phyloP scores from a whole-genome alignment of 495 filamentous ascomycete species.

The Durotheca rogersii region DNA sequence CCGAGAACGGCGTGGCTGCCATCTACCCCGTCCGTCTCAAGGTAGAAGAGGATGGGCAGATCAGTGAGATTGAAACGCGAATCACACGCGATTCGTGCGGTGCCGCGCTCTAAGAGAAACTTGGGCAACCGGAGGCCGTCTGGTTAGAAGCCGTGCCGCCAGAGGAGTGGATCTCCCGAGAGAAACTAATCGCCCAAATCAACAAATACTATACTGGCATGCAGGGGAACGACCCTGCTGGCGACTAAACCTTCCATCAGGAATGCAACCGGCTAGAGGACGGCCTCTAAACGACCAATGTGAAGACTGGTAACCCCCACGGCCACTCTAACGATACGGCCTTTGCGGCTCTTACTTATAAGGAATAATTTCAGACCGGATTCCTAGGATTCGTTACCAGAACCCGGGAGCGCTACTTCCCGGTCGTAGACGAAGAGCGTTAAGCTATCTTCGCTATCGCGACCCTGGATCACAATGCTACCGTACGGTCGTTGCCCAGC shows the following conservation, averaged over 20 bases:
- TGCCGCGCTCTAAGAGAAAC: conserved; percentile 19
- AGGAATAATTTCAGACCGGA: conserved; percentile 33
- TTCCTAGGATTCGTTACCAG: conserved; percentile 32
- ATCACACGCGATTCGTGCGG: conserved; percentile 27
- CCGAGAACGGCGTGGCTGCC: conserved; percentile 25
- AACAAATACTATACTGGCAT: conserved; percentile 33
- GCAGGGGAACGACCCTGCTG: conserved; percentile 29
- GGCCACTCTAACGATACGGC: conserved; percentile 32
- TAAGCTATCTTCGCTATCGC: conserved; percentile 29
- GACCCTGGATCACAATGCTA: conserved; percentile 34
- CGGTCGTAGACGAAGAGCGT: conserved; percentile 31
- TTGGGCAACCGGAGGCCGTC: conserved; percentile 21
- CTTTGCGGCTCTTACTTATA: conserved; percentile 27
- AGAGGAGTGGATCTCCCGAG: conserved; percentile 22
- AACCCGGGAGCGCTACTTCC: conserved; percentile 29
- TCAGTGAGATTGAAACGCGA: conserved; percentile 29
- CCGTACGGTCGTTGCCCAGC: conserved; percentile 24
- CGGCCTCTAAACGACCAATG: conserved; percentile 28
- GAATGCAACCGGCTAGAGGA: conserved; percentile 32
- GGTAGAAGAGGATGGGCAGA: conserved; percentile 27
- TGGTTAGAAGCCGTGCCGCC: conserved; percentile 25
- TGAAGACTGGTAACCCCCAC: conserved; percentile 25
- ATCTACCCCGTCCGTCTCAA: conserved; percentile 29
- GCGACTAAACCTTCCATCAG: conserved; percentile 31
- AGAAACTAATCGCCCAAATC: conserved; percentile 20